Conservation (phyloP, 140 eudicot species). For the Flaveria floridana region DNA sequence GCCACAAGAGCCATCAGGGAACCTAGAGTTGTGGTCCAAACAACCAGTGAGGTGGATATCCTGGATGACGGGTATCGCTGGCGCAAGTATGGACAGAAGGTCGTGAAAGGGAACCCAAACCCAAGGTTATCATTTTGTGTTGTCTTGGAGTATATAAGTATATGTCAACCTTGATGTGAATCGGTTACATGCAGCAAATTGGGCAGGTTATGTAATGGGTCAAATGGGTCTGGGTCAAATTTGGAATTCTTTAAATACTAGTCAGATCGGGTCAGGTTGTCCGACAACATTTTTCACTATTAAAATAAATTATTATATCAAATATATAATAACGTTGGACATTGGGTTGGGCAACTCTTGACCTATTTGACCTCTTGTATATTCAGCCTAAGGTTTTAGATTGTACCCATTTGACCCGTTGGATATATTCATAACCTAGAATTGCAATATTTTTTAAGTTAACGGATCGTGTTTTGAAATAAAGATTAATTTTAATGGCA, state of each 20-base stretch:
- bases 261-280: neutral
- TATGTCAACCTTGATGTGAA: neutral
- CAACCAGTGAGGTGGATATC: conserved; percentile 92
- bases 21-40: conserved; percentile 91
- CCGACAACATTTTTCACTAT: neutral
- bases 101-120: conserved; percentile 92
- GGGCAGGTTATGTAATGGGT: neutral
- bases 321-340: too few relatives aligned
- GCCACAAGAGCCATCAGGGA: conserved; percentile 84
- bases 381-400: too few relatives aligned
- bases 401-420: neutral
- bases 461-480: conserved; percentile 30
- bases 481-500: neutral
- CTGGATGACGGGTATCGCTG: conserved; percentile 93
- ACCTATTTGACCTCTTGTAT: too few relatives aligned
- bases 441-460: neutral
- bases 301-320: neutral
- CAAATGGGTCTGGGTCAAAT: neutral
- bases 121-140: conserved; percentile 57
- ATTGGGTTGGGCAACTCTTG: too few relatives aligned
- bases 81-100: conserved; percentile 94
- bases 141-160: too few relatives aligned
- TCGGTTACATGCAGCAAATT: neutral
- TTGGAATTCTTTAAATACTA: neutral
- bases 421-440: neutral